Conservation (phyloP, 306 rosid species). For the Vachellia pachyceras region DNA sequence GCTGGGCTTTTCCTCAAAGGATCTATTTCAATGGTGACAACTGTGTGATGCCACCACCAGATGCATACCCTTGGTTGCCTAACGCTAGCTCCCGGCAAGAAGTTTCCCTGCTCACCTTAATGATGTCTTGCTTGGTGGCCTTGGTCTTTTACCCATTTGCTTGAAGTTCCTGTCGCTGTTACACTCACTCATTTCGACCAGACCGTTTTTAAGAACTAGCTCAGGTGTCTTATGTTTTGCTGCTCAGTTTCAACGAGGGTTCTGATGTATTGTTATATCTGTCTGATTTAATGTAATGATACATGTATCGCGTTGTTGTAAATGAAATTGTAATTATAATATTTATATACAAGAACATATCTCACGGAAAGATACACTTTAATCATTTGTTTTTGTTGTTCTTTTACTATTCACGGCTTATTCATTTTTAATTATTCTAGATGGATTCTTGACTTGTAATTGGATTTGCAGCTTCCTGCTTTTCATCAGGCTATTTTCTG, state of each 20-base stretch:
- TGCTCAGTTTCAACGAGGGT: slow-evolving; percentile 13
- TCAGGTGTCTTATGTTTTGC: slow-evolving; percentile 32
- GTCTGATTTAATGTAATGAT: slow-evolving; percentile 31
- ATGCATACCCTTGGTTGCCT: slow-evolving; percentile 80
- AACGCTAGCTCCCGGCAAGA: slow-evolving; percentile 51
- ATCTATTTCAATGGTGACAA: slow-evolving; percentile 90
- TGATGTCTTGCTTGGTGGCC: slow-evolving; percentile 47
- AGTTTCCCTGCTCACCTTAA: slow-evolving; percentile 50
- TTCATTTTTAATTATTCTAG: neutral
- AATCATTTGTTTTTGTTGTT: neutral
- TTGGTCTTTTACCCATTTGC: slow-evolving; percentile 46
- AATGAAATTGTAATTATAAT: slow-evolving; percentile 31
- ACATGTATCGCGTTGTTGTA: slow-evolving; percentile 23
- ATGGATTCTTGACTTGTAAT: neutral
- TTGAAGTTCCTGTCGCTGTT: slow-evolving; percentile 19
- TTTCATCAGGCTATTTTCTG: neutral
- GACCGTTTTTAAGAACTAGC: slow-evolving; percentile 36
- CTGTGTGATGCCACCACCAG: slow-evolving; percentile 96
- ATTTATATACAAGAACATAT: slow-evolving; percentile 27
- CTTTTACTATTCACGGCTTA: neutral
- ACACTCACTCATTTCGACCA: slow-evolving; percentile 14
- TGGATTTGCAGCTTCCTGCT: slow-evolving; percentile 5
- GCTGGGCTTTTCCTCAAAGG: slow-evolving; percentile 93
- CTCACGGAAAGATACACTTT: neutral
- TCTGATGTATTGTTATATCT: slow-evolving; percentile 35